Evolutionary conservation across 2,329 filamentous ascomycete genomes (phyloP).

Genomic region (Chrysoporthe austroafricana): DNA sequence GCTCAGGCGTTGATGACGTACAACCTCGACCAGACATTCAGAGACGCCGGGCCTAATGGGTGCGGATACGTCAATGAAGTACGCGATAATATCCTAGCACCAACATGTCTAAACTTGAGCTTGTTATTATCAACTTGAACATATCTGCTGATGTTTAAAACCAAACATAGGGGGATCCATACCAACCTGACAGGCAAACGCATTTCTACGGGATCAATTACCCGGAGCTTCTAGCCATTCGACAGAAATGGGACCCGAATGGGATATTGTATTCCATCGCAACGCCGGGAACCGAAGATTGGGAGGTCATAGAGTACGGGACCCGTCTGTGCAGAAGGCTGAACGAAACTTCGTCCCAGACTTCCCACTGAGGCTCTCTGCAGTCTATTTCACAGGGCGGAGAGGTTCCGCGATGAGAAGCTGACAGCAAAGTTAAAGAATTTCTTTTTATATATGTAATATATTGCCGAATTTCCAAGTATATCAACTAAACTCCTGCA

Average conservation of each 20-base stretch:
- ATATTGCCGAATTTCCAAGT: too few relatives aligned
- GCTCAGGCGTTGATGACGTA: conserved; percentile 45
- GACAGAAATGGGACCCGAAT: conserved; percentile 35
- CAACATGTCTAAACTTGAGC: neutral
- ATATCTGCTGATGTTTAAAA: neutral
- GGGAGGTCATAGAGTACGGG: conserved; percentile 38
- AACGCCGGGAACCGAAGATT: conserved; percentile 36
- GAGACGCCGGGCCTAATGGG: conserved; percentile 42
- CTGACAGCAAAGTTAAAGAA: too few relatives aligned
- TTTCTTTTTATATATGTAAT: too few relatives aligned
- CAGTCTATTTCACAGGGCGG: neutral
- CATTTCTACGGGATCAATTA: conserved; percentile 17
- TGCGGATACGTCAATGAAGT: conserved; percentile 52
- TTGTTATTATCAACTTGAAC: neutral
- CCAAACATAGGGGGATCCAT: conserved; percentile 38
- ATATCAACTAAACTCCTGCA: too few relatives aligned
- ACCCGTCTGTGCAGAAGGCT: conserved; percentile 34
- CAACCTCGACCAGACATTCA: conserved; percentile 42
- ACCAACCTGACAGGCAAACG: conserved; percentile 30
- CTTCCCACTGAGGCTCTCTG: neutral
- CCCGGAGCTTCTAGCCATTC: conserved; percentile 31
- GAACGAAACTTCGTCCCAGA: neutral
- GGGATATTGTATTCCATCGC: conserved; percentile 32
- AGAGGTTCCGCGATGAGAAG: neutral
- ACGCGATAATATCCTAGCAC: conserved; percentile 1